phyloP scores from a whole-genome alignment of 1,139 yeast species.

The Hansenula sp. region DNA sequence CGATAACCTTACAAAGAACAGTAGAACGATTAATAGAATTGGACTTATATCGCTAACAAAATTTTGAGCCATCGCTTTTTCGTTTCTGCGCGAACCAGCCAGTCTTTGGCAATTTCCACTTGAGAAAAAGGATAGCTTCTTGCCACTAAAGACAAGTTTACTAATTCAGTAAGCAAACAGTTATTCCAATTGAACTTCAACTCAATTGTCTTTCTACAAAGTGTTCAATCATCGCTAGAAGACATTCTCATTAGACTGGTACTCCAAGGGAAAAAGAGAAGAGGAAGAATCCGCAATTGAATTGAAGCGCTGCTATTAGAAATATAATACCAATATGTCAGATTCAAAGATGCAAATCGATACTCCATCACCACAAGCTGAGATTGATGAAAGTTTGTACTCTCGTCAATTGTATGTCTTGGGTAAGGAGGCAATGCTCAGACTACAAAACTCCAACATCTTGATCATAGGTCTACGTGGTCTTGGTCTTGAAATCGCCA shows the following conservation, averaged over 20 bases:
- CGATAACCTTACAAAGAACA: too few relatives aligned
- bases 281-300: neutral
- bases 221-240: too few relatives aligned
- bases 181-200: neutral
- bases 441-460: slow-evolving; percentile 91
- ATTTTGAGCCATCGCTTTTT: too few relatives aligned
- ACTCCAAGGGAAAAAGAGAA: too few relatives aligned
- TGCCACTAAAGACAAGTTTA: neutral
- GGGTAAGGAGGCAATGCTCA: slow-evolving; percentile 96
- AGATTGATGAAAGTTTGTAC: slow-evolving; percentile 89
- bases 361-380: slow-evolving; percentile 27
- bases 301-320: neutral
- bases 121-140: neutral
- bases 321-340: slow-evolving; percentile 11
- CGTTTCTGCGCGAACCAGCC: too few relatives aligned
- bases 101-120: neutral
- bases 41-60: too few relatives aligned
- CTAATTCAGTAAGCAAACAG: too few relatives aligned
- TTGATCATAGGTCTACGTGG: slow-evolving; percentile 87
- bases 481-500: slow-evolving; percentile 92
- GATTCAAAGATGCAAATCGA: slow-evolving; percentile 22
- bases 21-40: too few relatives aligned
- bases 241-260: too few relatives aligned
- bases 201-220: too few relatives aligned
- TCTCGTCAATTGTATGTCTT: slow-evolving; percentile 93